Conservation (phyloP, 495 filamentous ascomycete species). For the Talaromyces proteolyticus region DNA sequence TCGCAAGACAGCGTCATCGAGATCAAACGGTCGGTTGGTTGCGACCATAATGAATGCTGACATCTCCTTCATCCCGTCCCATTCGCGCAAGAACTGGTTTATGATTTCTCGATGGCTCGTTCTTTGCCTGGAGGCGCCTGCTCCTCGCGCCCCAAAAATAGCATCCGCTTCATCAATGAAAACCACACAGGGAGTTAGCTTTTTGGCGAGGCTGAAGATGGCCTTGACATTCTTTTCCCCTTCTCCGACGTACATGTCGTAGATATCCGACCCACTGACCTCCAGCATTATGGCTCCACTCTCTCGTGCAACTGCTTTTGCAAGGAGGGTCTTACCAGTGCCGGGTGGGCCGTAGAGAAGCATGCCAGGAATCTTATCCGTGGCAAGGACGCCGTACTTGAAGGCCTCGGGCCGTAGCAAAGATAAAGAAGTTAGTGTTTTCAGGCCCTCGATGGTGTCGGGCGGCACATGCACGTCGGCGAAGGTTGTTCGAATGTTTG, state of each 20-base stretch:
- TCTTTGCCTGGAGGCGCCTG: constrained; percentile 47
- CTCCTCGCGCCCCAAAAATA: constrained; percentile 68
- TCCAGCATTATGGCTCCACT: constrained; percentile 81
- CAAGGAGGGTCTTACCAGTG: constrained; percentile 91
- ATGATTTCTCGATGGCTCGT: constrained; percentile 80
- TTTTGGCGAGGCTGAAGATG: constrained; percentile 85
- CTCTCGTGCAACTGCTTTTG: constrained; percentile 94
- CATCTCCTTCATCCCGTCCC: constrained; percentile 86
- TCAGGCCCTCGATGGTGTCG: constrained; percentile 82
- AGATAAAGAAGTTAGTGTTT: constrained; percentile 83
- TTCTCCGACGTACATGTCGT: constrained; percentile 95
- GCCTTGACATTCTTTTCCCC: constrained; percentile 95
- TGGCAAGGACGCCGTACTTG: constrained; percentile 88
- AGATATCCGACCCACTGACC: constrained; percentile 70
- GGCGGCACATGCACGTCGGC: constrained; percentile 72
- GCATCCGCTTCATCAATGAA: constrained; percentile 98
- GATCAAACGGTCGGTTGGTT: constrained; percentile 91
- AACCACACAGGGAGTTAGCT: constrained; percentile 87
- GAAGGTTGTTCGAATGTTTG: constrained; percentile 81
- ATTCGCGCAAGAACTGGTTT: constrained; percentile 96
- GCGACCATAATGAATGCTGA: constrained; percentile 98
- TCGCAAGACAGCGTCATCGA: constrained; percentile 90
- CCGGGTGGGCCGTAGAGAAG: constrained; percentile 93
- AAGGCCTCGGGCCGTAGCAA: constrained; percentile 90
- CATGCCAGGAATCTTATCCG: constrained; percentile 82